These are phyloP conservation scores for Agastache rugosa DNA, from an alignment of 257 asterid genomes.

Conservation along the genomic window DNA sequence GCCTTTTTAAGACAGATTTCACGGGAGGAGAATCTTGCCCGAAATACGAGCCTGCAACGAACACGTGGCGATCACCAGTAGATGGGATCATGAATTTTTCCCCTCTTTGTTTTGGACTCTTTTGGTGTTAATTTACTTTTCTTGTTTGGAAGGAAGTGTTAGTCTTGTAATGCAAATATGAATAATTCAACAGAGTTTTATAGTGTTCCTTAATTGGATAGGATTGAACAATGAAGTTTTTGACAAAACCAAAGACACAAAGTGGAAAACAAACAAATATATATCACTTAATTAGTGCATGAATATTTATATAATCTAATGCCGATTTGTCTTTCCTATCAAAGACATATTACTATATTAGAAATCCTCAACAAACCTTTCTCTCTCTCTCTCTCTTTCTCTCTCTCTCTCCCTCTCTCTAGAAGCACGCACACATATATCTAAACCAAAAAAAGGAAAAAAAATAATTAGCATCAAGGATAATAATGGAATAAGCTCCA, in stretches of 20 bases:
- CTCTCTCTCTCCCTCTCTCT: neutral
- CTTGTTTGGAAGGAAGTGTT: slow-evolving; percentile 7
- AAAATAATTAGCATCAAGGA: neutral
- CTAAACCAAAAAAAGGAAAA: neutral
- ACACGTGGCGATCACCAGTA: slow-evolving; percentile 14
- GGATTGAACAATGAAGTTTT: slow-evolving; percentile 42
- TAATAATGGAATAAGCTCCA: neutral
- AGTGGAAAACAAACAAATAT: slow-evolving; percentile 5
- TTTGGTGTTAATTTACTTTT: neutral
- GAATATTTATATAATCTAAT: slow-evolving; percentile 23
- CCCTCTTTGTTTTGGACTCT: no score
- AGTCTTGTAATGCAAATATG: slow-evolving; percentile 6
- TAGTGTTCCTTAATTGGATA: slow-evolving; percentile 34
- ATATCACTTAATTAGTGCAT: slow-evolving; percentile 3
- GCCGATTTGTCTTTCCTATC: slow-evolving; percentile 39
- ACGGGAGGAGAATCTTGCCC: slow-evolving; percentile 13
- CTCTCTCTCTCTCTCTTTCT: neutral
- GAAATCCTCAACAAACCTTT: neutral
- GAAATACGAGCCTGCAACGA: neutral
- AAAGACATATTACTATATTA: slow-evolving; percentile 5
- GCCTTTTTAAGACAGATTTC: neutral
- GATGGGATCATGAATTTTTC: neutral
- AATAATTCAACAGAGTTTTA: neutral
- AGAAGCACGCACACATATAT: neutral
- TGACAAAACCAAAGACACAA: slow-evolving; percentile 58